Conservation (phyloP, 1,139 yeast species). For the Candida labiduridarum region DNA sequence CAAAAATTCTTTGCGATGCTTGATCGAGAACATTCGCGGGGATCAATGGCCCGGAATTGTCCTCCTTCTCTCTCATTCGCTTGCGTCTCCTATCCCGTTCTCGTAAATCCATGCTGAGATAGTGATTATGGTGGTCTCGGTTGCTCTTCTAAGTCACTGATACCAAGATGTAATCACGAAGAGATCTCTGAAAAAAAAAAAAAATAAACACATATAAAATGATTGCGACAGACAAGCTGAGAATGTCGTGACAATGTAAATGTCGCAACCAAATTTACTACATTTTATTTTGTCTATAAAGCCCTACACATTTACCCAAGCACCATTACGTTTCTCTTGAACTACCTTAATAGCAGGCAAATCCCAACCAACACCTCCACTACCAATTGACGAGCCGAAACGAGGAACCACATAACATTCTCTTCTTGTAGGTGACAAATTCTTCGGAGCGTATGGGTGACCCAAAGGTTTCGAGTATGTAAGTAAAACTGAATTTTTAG, state of each 20-base stretch:
- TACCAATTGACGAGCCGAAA: conserved; percentile 81
- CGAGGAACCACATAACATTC: conserved; percentile 92
- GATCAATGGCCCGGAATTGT: conserved; percentile 34
- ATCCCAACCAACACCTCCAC: conserved; percentile 92
- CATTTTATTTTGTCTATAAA: neutral
- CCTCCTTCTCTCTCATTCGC: conserved; percentile 1
- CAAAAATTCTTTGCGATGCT: conserved; percentile 78
- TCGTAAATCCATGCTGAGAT: neutral
- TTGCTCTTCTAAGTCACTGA: neutral
- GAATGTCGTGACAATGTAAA: neutral
- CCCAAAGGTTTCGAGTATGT: conserved; percentile 92
- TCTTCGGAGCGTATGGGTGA: conserved; percentile 83
- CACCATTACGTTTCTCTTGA: conserved; percentile 64
- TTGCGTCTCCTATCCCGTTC: conserved; percentile 5
- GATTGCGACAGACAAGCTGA: neutral
- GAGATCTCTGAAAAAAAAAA: conserved; percentile 2
- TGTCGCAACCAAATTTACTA: neutral
- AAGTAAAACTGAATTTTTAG: conserved; percentile 68
- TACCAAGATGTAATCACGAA: conserved; percentile 1
- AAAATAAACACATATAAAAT: neutral
- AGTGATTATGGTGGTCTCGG: neutral
- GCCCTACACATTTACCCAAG: conserved; percentile 51
- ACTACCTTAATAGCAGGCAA: conserved; percentile 79
- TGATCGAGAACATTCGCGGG: conserved; percentile 64
- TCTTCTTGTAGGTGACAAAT: conserved; percentile 61